Base-by-base conservation (phyloP, 2,329 filamentous ascomycete genomes). In the Anisogramma anomala region DNA sequence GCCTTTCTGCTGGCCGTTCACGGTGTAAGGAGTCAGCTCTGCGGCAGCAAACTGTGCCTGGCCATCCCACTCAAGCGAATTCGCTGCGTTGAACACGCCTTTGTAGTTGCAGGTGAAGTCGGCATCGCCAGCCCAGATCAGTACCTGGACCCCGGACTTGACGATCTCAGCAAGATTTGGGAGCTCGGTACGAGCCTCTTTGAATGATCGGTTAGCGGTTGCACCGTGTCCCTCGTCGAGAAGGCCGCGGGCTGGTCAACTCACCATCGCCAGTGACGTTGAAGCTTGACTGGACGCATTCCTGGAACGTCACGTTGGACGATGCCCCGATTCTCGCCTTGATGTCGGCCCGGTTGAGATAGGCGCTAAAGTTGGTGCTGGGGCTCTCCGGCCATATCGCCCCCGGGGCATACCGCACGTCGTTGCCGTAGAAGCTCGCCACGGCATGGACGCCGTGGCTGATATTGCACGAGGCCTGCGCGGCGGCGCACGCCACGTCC, bases 391-490 rank as follows among this genome's bases (percentile, higher is more conserved):
- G n/a, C n/a, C n/a, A n/a, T n/a, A n/a, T n/a, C n/a, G n/a, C n/a
- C n/a, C n/a, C n/a, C n/a, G n/a, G n/a, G n/a, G n/a, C 28, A 43
- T 48, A 33, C 10, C 57, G 45, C 26, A 58, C 46, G 40, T 57
- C 48, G 43, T 52, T 52, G 17, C 46, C 43, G 30, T 60, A 50
- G 41, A 57, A 57, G 15, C 38, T 34, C 11, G 33, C 19, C 3
- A 23, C 23, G 37, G 60, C 49, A 11, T 31, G 6, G 11, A 23
- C n/a, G 4, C 41, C 41, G 5, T 30, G 33, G 19, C 40, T 38
- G 19, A 45, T 38, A 36, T 55, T 57, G 49, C 65, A 69, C 17
- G 52, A 52, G 18, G 49, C 52, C 31, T 55, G 51, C 1, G 63
- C 60, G 32, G 52, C 46, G 17, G 41, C 39, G 42, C 64, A 67